Base-by-base conservation (phyloP, 225 moss, liverwort and hornwort species). In the Straminergon stramineum region DNA sequence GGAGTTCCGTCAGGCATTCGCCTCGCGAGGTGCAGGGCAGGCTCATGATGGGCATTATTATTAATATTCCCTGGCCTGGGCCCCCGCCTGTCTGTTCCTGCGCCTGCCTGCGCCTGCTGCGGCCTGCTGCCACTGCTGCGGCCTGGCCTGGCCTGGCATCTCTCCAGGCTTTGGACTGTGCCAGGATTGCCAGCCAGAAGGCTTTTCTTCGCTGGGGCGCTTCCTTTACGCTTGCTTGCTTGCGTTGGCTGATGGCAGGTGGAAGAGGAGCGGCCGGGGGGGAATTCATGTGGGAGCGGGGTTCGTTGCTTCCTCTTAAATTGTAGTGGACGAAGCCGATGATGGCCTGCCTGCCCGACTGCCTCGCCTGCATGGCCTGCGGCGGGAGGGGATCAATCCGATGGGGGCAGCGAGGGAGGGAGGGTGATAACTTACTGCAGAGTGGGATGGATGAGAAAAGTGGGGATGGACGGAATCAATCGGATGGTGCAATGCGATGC, bases 1-100 rank as follows among this genome's bases (percentile, higher is more conserved):
- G 78, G 52, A 56, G 55, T 75, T 75, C 51, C 58, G 55, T 55
- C 75, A 63, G 90, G 41, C 81, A 45, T 57, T 81, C 64, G 73
- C 73, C 60, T 66, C 41, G 66, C 90, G 78, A 41, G 30, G 13
- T 5, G 81, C 45, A 63, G 69, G 30, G 52, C 87, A 75, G 86
- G 67, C 83, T 86, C 83, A 89, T 91, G 82, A 88, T 91, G 86
- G 75, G 77, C 76, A 58, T 89, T 86, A 86, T 91, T 89, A 89
- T 83, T 86, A 86, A 89, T 78, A 86, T 89, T 89, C 86, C 91
- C 88, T 85, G 80, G n/a, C 48, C 48, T 48, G 48, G 48, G 48
- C 75, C 83, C 76, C 52, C 41, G 45, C 62, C 43, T 74, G 85
- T 5, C 81, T 85, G 67, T 48, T 37, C 69, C 69, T 12, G 41